Conservation (phyloP, 768 basidiomycete genomes). For the Podaxis carcinomalis region DNA sequence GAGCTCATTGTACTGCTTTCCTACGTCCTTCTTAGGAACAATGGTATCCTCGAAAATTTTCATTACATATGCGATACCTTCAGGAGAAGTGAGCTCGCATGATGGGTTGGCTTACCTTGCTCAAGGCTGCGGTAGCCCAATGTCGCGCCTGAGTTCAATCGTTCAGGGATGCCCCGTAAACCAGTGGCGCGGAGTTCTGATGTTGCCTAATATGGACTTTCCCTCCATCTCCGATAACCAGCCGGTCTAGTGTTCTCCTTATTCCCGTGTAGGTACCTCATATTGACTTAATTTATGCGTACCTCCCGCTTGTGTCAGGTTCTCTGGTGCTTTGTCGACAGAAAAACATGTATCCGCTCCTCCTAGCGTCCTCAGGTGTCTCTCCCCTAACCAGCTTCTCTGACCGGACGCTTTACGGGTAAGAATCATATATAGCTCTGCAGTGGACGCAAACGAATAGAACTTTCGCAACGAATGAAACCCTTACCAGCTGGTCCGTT, state of each 20-base stretch:
- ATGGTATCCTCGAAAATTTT: not conserved
- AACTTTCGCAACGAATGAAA: not conserved
- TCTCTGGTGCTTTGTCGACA: no score
- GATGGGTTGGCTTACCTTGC: not conserved
- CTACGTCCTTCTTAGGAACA: not conserved
- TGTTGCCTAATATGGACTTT: not conserved
- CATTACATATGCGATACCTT: not conserved
- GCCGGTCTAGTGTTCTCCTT: not conserved
- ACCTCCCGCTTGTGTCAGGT: not conserved
- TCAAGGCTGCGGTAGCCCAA: not conserved
- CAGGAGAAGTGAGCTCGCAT: not conserved
- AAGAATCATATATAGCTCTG: not conserved
- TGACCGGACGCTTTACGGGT: not conserved
- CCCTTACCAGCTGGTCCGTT: not conserved
- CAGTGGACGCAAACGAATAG: not conserved
- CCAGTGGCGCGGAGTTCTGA: not conserved
- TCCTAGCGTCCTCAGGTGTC: no score
- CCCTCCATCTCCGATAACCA: constrained; percentile 3
- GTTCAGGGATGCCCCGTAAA: not conserved
- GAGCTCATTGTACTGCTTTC: not conserved
- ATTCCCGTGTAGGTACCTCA: not conserved
- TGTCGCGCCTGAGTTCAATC: not conserved
- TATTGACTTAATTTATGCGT: not conserved
- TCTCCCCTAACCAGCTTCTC: not conserved
- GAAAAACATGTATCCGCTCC: no score